Evolutionary conservation across 202 grass and related monocot species (phyloP), one percentile per base, ranked within the genome.

Genomic region (Setaria italica): DNA sequence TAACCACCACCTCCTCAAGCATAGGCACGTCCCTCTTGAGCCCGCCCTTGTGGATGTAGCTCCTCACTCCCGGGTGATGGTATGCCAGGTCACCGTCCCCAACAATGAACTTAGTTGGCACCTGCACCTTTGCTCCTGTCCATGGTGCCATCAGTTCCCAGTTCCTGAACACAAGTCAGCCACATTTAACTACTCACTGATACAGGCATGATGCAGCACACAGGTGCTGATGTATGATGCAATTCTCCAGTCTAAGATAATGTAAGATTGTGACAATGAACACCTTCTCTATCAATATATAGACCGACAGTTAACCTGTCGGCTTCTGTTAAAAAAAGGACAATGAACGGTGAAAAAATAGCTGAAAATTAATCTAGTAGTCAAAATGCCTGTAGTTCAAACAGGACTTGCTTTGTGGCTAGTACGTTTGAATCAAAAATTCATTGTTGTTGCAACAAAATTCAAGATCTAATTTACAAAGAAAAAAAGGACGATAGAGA

Each of bases 141-240:
- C 95, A 97, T 58, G 90, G 87, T 4, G 90, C 89, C 67, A 80
- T 80, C 89, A 97, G 76, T 37, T 97, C 91, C 95, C 95, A 97
- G 51, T 93, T 90, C 72, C 95, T 97, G 95, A 39, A 33, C 0
- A 75, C 8, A 66, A 25, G 11, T 65, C 53, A 62, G 13, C 43
- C 45, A 81, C 9, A 56, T 11, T 11, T 57, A 47, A 79, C 30
- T 39, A 76, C 9, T 59, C 33, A 32, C 25, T 41, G 20, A 41
- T 77, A 7, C 63, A 85, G 70, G n/a, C 14, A 51, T 53, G 4
- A 50, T 45, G 51, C 10, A 30, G 5, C 15, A 17, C 7, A 7
- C 16, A 68, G 19, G 32, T 6, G 50, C 56, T 11, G 62, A 85
- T 55, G 20, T 17, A 67, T 48, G 30, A 59, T 71, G 25, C 53